Percentiles rank a stretch among this genome's conserved stretches.
phyloP scores from a whole-genome alignment of 768 basidiomycete species.

The Boletus speciosus region DNA sequence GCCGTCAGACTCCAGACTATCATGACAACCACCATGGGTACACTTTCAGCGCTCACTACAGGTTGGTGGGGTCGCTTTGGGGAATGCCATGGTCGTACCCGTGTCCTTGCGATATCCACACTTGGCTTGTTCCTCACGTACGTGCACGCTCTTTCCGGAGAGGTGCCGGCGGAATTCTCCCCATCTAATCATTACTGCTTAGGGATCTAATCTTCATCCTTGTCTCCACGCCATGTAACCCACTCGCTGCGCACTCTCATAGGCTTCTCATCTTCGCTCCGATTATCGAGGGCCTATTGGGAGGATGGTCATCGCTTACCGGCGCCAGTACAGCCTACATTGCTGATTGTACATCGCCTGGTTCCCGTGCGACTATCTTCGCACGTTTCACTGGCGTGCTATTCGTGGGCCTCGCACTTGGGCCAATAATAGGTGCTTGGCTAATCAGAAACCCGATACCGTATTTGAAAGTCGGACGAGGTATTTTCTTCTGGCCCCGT shows the following conservation, averaged over 20 bases:
- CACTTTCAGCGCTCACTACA: conserved; percentile 76
- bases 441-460: conserved; percentile 44
- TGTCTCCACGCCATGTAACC: conserved; percentile 64
- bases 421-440: conserved; percentile 65
- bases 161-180: background rate
- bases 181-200: conserved; percentile 3
- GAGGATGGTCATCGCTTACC: conserved; percentile 68
- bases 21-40: conserved; percentile 74
- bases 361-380: conserved; percentile 70
- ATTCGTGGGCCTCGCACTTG: conserved; percentile 73
- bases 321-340: conserved; percentile 66
- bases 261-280: conserved; percentile 75
- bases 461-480: conserved; percentile 26
- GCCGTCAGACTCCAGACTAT: conserved; percentile 74
- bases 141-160: conserved; percentile 33
- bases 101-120: conserved; percentile 63
- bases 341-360: conserved; percentile 78
- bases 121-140: conserved; percentile 74
- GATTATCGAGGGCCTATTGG: conserved; percentile 73
- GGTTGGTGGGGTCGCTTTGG: conserved; percentile 85
- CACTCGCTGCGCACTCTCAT: conserved; percentile 62
- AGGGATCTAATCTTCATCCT: conserved; percentile 80
- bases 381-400: conserved; percentile 70
- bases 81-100: conserved; percentile 73
- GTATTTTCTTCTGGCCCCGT: conserved; percentile 12